Conservation (phyloP, 768 basidiomycete genomes). For the Gloeostereum incarnatum region DNA sequence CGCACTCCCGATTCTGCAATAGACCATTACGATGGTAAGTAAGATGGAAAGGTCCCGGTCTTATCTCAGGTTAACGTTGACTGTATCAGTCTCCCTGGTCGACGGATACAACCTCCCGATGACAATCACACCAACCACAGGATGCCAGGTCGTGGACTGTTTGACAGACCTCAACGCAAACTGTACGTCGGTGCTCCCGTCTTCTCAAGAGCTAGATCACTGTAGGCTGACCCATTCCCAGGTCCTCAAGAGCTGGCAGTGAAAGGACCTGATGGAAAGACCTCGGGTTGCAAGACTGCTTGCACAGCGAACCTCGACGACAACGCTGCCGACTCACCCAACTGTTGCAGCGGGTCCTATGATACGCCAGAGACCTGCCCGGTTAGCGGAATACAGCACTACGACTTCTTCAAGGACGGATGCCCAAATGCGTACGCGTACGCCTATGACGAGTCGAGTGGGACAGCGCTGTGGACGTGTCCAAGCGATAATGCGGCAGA, state of each 20-base stretch:
- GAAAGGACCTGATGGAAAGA: constrained; percentile 20
- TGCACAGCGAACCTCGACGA: constrained; percentile 29
- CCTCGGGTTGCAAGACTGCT: constrained; percentile 32
- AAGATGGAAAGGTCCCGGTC: neutral
- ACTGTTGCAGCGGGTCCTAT: constrained; percentile 14
- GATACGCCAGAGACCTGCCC: constrained; percentile 37
- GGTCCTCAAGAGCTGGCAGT: constrained; percentile 11
- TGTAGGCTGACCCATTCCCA: constrained; percentile 2
- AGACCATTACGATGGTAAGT: constrained; percentile 31
- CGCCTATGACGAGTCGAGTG: constrained; percentile 33
- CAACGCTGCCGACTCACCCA: constrained; percentile 14
- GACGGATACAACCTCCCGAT: constrained; percentile 41
- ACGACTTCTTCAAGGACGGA: constrained; percentile 24
- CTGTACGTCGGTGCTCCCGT: constrained; percentile 15
- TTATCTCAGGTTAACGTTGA: neutral
- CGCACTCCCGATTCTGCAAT: constrained; percentile 11
- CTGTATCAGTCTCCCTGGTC: constrained; percentile 35
- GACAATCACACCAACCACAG: constrained; percentile 24
- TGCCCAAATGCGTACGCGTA: constrained; percentile 32
- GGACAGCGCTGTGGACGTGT: constrained; percentile 38
- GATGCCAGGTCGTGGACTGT: constrained; percentile 31
- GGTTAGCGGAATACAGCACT: constrained; percentile 33
- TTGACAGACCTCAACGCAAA: constrained; percentile 36
- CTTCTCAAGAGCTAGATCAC: neutral
- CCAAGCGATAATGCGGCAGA: constrained; percentile 14